phyloP scores from a whole-genome alignment of 257 asterid species.

The Forsythia viridissima region DNA sequence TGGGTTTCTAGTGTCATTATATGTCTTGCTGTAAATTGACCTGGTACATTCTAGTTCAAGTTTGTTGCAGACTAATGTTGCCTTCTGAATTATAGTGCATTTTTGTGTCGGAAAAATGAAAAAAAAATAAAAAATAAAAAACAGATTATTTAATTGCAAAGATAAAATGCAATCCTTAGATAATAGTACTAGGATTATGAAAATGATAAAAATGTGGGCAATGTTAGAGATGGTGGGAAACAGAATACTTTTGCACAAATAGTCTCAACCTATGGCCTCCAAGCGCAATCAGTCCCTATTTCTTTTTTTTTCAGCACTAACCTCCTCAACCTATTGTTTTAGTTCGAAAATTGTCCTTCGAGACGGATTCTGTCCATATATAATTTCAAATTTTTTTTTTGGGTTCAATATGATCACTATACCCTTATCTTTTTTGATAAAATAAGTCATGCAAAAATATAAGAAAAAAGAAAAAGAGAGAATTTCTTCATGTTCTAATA shows the following conservation, averaged over 20 bases:
- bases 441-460: too few relatives aligned
- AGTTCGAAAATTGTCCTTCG: background rate
- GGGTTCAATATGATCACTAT: background rate
- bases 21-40: background rate
- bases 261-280: too few relatives aligned
- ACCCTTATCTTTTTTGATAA: background rate
- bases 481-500: background rate
- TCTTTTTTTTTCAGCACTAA: constrained; percentile 1
- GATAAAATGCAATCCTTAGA: background rate
- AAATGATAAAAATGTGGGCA: background rate
- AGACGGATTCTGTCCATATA: background rate
- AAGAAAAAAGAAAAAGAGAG: background rate
- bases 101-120: background rate
- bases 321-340: background rate
- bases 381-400: background rate
- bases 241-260: background rate
- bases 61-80: background rate
- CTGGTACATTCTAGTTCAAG: background rate
- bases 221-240: background rate
- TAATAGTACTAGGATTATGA: background rate
- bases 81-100: background rate
- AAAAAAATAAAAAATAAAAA: too few relatives aligned
- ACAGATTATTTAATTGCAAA: background rate
- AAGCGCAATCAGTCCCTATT: background rate
- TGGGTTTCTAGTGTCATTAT: background rate